Conservation (phyloP, 2,329 filamentous ascomycete genomes). For the Atkinsonella texensis region DNA sequence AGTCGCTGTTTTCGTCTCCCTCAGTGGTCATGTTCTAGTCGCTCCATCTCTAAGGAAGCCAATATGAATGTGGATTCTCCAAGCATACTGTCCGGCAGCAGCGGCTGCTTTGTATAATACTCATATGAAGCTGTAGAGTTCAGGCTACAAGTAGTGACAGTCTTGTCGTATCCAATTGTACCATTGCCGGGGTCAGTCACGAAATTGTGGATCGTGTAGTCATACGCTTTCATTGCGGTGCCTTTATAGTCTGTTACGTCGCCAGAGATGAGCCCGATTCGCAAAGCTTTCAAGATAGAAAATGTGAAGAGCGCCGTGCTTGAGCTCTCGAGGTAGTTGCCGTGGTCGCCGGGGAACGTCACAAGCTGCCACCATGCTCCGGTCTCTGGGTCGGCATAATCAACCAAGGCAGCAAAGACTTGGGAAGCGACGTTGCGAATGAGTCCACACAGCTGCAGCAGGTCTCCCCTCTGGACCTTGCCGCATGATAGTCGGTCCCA, state of each 20-base stretch:
- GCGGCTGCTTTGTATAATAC: conserved; percentile 25
- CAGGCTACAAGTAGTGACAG: conserved; percentile 27
- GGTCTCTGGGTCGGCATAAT: conserved; percentile 27
- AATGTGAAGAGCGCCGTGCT: conserved; percentile 47
- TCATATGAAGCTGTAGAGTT: conserved; percentile 29
- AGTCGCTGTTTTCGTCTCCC: not conserved
- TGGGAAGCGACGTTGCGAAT: not conserved
- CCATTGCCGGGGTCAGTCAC: conserved; percentile 29
- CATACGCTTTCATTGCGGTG: conserved; percentile 16
- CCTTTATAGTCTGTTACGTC: conserved; percentile 9
- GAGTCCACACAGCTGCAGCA: conserved; percentile 11
- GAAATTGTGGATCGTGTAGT: conserved; percentile 29
- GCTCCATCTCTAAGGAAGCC: conserved; percentile 25
- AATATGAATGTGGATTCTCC: conserved; percentile 25
- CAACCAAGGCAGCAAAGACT: conserved; percentile 12
- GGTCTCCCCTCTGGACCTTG: not conserved
- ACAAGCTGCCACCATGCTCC: conserved; percentile 47
- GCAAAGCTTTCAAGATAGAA: conserved; percentile 10
- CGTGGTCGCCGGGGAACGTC: conserved; percentile 32
- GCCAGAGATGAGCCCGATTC: conserved; percentile 4
- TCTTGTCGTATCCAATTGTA: conserved; percentile 29
- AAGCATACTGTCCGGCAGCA: conserved; percentile 25
- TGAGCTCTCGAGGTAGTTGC: conserved; percentile 50
- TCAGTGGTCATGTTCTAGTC: not conserved
- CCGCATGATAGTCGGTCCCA: conserved; percentile 27